A percentile compares a stretch with the other conserved stretches of the same genome.
phyloP scores from a whole-genome alignment of 805 yeast genomes.

The Dipodascus albidus region DNA sequence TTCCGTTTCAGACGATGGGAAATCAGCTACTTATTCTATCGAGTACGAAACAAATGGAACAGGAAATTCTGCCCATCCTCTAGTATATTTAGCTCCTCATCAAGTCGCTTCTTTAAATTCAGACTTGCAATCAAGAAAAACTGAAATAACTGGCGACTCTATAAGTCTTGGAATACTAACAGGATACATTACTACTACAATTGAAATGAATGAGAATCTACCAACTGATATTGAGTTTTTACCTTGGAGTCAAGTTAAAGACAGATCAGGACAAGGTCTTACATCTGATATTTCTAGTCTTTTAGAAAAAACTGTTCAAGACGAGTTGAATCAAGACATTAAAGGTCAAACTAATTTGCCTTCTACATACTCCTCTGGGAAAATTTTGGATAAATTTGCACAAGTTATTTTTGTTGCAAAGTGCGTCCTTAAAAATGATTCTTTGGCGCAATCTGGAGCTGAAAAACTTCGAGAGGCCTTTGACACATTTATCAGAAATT shows the following conservation, averaged over 20 bases:
- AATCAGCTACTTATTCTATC: conserved; percentile 7
- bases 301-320: conserved; percentile 32
- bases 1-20: conserved; percentile 11
- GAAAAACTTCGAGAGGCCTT: conserved; percentile 52
- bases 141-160: conserved; percentile 32
- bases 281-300: conserved; percentile 26
- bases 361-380: conserved; percentile 85
- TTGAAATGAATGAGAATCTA: conserved; percentile 26
- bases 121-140: conserved; percentile 18
- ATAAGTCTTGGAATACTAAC: conserved; percentile 31
- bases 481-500: conserved; percentile 49
- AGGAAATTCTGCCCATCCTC: conserved; percentile 22
- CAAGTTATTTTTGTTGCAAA: conserved; percentile 59
- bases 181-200: conserved; percentile 23
- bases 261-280: conserved; percentile 25
- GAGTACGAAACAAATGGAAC: conserved; percentile 16
- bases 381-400: conserved; percentile 72
- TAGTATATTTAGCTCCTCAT: conserved; percentile 53
- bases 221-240: conserved; percentile 33
- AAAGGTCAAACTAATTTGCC: conserved; percentile 46
- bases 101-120: conserved; percentile 33
- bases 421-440: conserved; percentile 42
- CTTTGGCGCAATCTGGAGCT: conserved; percentile 37
- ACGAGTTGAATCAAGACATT: conserved; percentile 39
- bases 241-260: conserved; percentile 23